Evolutionary conservation across 1,284 basidiomycete genomes (phyloP).

Genomic region (Stereum hirsutum): DNA sequence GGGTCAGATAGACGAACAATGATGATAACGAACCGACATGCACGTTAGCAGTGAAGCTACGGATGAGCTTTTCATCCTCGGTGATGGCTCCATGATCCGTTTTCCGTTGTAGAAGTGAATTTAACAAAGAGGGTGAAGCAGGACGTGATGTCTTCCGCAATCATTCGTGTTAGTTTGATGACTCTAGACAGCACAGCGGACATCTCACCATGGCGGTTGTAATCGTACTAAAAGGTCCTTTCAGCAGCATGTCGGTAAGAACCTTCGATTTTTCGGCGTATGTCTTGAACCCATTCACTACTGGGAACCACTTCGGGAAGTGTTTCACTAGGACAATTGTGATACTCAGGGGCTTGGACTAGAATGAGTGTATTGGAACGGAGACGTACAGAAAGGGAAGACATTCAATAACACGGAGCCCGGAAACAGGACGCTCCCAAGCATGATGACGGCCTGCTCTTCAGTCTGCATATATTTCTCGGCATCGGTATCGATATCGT

Average conservation of each 20-base stretch:
- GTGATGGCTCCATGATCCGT: no score
- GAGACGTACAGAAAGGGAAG: constrained; percentile 14
- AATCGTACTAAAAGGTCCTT: neutral
- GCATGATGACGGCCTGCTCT: constrained; percentile 13
- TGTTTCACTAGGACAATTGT: constrained; percentile 37
- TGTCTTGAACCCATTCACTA: constrained; percentile 46
- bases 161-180: neutral
- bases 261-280: constrained; percentile 9
- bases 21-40: constrained; percentile 11
- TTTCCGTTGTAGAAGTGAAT: no score
- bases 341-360: neutral
- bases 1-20: constrained; percentile 4
- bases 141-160: neutral
- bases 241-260: neutral
- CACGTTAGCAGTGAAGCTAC: neutral
- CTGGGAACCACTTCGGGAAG: constrained; percentile 57
- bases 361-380: neutral
- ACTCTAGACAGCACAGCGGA: neutral
- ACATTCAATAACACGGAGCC: constrained; percentile 19
- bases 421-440: constrained; percentile 13
- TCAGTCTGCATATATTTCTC: constrained; percentile 14
- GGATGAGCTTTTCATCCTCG: neutral
- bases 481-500: constrained; percentile 4
- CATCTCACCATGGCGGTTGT: neutral
- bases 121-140: neutral